Base-by-base conservation (phyloP, 345 rosid genomes). In the Hibiscus syriacus region DNA sequence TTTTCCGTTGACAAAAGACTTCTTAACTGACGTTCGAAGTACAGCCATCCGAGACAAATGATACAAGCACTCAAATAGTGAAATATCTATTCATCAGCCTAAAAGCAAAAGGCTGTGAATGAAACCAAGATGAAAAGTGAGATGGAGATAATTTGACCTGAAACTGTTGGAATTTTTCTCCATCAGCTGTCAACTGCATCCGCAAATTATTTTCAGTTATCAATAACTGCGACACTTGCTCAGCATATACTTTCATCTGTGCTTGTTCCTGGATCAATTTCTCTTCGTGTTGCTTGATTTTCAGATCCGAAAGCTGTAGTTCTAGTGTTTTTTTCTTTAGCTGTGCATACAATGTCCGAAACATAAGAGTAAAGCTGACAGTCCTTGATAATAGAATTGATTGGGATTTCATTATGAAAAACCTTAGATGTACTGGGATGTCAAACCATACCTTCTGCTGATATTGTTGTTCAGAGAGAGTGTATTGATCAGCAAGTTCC, bases 111-210 rank as follows among this genome's bases (percentile, higher is more conserved):
- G 22, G 52, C 10, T 29, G n/a, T 20, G 14, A 69, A 56, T 20
- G 22, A 45, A 57, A 69, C 30, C 39, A 72, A 22, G 14, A 2
- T 55, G 58, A 55, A 39, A 46, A 26, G 36, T 25, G 9, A 12
- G 60, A 45, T 7, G 13, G 12, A 52, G 64, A 49, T 77, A 70
- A 70, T 46, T 48, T 59, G 34, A 92, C 98, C 96, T 93, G 97
- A 73, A 93, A 90, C 66, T 90, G 92, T 76, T 86, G 97, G 74
- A 93, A 93, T 64, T 93, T 93, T 69, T 90, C 97, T 70, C 97
- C 98, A 65, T 93, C 98, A 36, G 92, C 84, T 19, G 96, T 89
- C 78, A 90, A 80, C 79, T 90, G 96, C 79, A 79, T 49, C 67
- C 96, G 90, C 79, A 93, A 82, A 69, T 80, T 84, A 72, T 93